A percentile compares a stretch with the other conserved stretches of the same genome.
Conservation (phyloP, 176 grass and related monocot genomes). For the Pontederia crassipes region DNA sequence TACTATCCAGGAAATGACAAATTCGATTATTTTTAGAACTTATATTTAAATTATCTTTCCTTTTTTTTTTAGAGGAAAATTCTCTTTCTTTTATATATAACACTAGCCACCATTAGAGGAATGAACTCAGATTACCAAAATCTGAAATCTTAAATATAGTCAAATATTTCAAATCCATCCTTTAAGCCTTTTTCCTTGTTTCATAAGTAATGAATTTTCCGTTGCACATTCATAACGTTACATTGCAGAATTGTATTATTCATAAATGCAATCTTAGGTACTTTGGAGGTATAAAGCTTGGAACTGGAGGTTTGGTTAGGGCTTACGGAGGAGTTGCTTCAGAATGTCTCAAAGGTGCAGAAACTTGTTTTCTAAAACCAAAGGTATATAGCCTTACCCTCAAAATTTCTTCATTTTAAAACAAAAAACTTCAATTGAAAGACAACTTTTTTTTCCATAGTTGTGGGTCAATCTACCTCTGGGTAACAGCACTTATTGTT, state of each 20-base stretch:
- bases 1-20: no score
- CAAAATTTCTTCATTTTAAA: not conserved
- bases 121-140: not conserved
- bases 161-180: no score
- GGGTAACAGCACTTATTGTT: not conserved
- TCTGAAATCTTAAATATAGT: slow-evolving; percentile 1
- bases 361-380: slow-evolving; percentile 78
- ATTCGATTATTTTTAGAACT: no score
- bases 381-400: slow-evolving; percentile 34
- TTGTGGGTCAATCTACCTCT: not conserved
- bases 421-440: not conserved
- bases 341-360: slow-evolving; percentile 77
- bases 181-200: no score
- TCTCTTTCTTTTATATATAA: not conserved
- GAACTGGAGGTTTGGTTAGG: slow-evolving; percentile 78
- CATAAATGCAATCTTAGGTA: slow-evolving; percentile 27
- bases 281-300: slow-evolving; percentile 94
- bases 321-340: slow-evolving; percentile 89
- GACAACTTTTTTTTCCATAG: not conserved
- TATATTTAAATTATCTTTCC: no score
- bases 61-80: no score
- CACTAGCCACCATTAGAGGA: not conserved
- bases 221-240: no score
- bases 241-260: no score
- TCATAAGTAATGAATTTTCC: no score